phyloP scores from a whole-genome alignment of 2,329 filamentous ascomycete species.

The Monosporascus cannonballus region DNA sequence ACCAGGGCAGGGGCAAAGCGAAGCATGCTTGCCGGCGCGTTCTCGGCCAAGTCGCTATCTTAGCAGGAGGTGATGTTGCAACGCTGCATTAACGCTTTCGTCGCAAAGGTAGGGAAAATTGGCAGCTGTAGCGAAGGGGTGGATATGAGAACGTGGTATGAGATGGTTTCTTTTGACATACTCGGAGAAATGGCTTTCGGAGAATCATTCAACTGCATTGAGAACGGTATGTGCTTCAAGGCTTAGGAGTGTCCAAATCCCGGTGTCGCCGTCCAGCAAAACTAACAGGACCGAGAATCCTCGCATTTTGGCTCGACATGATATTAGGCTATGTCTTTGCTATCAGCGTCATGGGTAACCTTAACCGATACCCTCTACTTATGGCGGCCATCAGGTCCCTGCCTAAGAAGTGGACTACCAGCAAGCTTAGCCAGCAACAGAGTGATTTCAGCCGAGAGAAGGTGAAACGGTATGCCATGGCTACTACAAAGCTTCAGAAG shows the following conservation, averaged over 20 bases:
- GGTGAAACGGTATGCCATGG: not conserved
- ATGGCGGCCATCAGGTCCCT: not conserved
- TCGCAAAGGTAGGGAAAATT: not conserved
- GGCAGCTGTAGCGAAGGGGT: conserved; percentile 1
- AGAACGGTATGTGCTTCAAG: not conserved
- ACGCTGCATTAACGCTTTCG: conserved; percentile 1
- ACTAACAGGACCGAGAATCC: not conserved
- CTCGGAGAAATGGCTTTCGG: conserved; percentile 8
- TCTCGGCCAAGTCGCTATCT: conserved; percentile 2
- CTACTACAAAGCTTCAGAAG: not conserved
- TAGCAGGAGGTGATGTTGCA: conserved; percentile 7
- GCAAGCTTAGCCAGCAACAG: not conserved
- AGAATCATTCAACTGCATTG: conserved; percentile 5
- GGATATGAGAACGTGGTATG: conserved; percentile 9
- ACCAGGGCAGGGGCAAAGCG: not conserved
- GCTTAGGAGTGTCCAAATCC: too few relatives aligned
- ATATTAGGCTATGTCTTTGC: conserved; percentile 3
- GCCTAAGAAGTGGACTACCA: not conserved
- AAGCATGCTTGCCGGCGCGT: not conserved
- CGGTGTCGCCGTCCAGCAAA: too few relatives aligned
- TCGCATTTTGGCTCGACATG: conserved; percentile 3
- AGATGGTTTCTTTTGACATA: conserved; percentile 6
- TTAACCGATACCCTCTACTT: not conserved
- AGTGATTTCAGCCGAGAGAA: conserved; percentile 1
- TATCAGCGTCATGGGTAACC: conserved; percentile 6